Conservation (phyloP, 2,329 filamentous ascomycete genomes). For the Xylaria arbuscula region DNA sequence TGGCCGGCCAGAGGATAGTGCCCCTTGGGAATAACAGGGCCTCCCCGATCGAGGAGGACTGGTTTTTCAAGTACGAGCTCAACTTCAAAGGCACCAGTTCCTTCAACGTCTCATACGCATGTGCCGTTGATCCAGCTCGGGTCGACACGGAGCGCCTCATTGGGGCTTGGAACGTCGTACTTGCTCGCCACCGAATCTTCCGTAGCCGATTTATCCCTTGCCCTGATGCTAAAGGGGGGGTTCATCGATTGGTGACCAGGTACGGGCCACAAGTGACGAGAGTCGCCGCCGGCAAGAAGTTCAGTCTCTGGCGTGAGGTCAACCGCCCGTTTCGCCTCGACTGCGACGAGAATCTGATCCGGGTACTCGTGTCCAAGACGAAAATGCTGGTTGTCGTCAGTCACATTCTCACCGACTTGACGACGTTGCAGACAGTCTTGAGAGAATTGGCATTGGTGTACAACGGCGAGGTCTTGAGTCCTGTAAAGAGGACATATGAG, state of each 20-base stretch:
- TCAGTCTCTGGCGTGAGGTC: not conserved
- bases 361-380: not conserved
- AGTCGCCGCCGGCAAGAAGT: not conserved
- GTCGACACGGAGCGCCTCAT: too few species aligned
- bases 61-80: conserved; percentile 15
- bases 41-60: conserved; percentile 19
- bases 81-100: too few species aligned
- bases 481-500: not conserved
- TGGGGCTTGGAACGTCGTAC: too few species aligned
- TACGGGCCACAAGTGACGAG: not conserved
- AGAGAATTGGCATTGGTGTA: not conserved
- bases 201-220: not conserved
- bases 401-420: not conserved
- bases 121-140: too few species aligned
- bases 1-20: not conserved
- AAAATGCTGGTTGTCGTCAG: not conserved
- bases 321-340: not conserved
- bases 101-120: too few species aligned
- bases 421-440: not conserved
- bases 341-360: not conserved
- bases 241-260: not conserved
- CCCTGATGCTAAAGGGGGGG: not conserved
- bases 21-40: not conserved
- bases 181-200: too few species aligned
- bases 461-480: not conserved